Evolutionary conservation across 2,329 filamentous ascomycete genomes (phyloP), one percentile per base, ranked within the genome.

Genomic region (Xylariaceae sp.): DNA sequence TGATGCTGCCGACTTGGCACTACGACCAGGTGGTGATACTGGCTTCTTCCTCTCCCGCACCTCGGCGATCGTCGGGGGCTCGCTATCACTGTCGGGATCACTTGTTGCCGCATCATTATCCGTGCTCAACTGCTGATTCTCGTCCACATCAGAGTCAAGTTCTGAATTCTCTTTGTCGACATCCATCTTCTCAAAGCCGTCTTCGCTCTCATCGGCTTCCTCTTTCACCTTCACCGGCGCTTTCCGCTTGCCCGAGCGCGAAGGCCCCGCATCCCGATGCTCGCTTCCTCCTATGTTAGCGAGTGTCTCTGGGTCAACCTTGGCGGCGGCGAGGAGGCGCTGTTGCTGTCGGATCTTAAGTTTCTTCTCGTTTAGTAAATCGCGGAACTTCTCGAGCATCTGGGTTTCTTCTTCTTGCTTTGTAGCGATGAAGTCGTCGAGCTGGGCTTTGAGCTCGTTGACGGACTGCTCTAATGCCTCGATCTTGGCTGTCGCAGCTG

Each of bases 321-420:
- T 79, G 3, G 78, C 78, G 2, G 75, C 64, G 3, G 76, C 72
- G 21, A 92, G 73, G 17, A 89, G 73, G 34, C 83, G 81, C 66
- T 89, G 86, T 73, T 92, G 89, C 65, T 92, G 84, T 39, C 90
- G 77, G 46, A 93, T 92, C 74, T 90, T 92, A 49, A 87, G 77
- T 73, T 93, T 93, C 76, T 94, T 94, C 71, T 89, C 85, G 65
- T 93, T 93, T 1, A 93, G 76, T 2, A 94, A 76, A 53, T 84
- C 78, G 52, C 84, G 82, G 65, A 91, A 91, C 69, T 91, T 91
- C 58, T 84, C 82, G 1, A 93, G 74, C 53, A 93, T 75, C 16
- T 81, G 80, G 1, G 80, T 79, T 72, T 93, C 89, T 60, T 91
- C 82, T 16, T 84, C 82, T 43, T 83, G 79, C 69, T 92, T 92